phyloP scores from a whole-genome alignment of 2,329 filamentous ascomycete species.

The Calonectria honghensis region DNA sequence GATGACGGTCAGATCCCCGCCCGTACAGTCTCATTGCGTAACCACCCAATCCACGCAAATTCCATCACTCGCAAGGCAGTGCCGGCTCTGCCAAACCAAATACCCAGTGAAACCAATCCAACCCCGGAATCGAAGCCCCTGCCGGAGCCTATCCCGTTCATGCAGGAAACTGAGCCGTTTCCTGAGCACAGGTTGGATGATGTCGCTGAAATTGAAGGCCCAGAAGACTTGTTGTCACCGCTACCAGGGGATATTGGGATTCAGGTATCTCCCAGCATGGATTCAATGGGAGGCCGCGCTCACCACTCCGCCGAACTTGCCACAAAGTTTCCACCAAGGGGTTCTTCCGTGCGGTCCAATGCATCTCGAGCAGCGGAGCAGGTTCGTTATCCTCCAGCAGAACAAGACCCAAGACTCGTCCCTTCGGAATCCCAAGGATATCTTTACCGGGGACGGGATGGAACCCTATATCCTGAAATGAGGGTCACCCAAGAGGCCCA shows the following conservation, averaged over 20 bases:
- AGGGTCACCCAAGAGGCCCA: slow-evolving; percentile 59
- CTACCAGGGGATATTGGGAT: slow-evolving; percentile 40
- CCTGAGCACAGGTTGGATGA: slow-evolving; percentile 11
- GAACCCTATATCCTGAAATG: slow-evolving; percentile 66
- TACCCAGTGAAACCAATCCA: slow-evolving; percentile 52
- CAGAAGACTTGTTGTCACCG: slow-evolving; percentile 50
- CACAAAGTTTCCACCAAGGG: slow-evolving; percentile 58
- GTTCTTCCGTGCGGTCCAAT: slow-evolving; percentile 55
- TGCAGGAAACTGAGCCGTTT: background rate
- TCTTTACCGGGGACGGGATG: slow-evolving; percentile 61
- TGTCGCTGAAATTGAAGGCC: slow-evolving; percentile 38
- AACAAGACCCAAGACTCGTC: slow-evolving; percentile 58
- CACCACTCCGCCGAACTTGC: slow-evolving; percentile 48
- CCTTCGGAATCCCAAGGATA: slow-evolving; percentile 59
- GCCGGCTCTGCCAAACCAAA: slow-evolving; percentile 44
- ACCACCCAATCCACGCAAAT: slow-evolving; percentile 45
- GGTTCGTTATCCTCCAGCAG: slow-evolving; percentile 50
- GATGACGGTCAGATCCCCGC: slow-evolving; percentile 36
- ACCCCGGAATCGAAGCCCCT: slow-evolving; percentile 47
- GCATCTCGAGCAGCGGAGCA: slow-evolving; percentile 45
- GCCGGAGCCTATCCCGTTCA: background rate
- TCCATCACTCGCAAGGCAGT: slow-evolving; percentile 55
- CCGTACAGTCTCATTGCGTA: slow-evolving; percentile 43
- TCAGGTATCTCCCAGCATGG: slow-evolving; percentile 47
- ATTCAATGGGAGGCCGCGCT: slow-evolving; percentile 45